phyloP scores from a whole-genome alignment of 1,284 basidiomycete species.

The Apiotrichum akiyoshidainum region DNA sequence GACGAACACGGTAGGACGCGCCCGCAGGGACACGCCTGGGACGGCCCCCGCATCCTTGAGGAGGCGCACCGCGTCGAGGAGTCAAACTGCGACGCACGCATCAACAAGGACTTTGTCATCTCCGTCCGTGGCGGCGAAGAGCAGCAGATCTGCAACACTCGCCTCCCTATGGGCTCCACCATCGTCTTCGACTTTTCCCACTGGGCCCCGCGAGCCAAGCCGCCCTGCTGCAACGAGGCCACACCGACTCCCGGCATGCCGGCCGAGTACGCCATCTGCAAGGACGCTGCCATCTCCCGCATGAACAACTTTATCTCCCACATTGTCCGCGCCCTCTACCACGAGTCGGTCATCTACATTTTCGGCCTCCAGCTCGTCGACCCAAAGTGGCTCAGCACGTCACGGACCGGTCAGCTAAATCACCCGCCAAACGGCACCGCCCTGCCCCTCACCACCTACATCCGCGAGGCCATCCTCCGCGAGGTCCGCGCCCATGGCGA shows the following conservation, averaged over 20 bases:
- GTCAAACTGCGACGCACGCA: neutral
- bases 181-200: neutral
- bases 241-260: too few relatives aligned
- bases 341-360: neutral
- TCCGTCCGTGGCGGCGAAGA: neutral
- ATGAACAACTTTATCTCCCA: neutral
- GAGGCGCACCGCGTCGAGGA: neutral
- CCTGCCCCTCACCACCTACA: neutral
- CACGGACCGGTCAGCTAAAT: too few relatives aligned
- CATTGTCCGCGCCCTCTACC: neutral
- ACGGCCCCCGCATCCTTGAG: neutral
- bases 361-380: slow-evolving; percentile 2
- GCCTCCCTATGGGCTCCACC: neutral
- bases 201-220: neutral
- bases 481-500: too few relatives aligned
- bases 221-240: too few relatives aligned
- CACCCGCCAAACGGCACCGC: too few relatives aligned
- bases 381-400: neutral
- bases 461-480: neutral
- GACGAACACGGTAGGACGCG: neutral
- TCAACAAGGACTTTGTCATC: neutral
- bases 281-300: too few relatives aligned
- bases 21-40: neutral
- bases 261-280: too few relatives aligned
- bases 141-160: neutral